These are phyloP conservation scores for Russula griseocarnosa DNA, from an alignment of 768 basidiomycete species.

Conservation along the genomic window DNA sequence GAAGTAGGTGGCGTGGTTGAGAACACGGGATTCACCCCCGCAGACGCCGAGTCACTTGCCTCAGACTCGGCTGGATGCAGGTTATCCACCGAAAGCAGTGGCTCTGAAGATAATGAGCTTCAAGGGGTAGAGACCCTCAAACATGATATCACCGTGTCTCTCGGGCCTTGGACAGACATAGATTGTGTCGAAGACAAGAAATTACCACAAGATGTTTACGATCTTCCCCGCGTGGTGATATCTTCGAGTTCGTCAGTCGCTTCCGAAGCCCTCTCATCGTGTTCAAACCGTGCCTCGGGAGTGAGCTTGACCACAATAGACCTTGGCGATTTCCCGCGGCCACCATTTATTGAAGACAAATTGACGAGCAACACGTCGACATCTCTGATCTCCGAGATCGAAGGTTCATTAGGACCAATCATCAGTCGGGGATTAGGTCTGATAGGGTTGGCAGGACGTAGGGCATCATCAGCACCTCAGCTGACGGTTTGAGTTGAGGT, in stretches of 20 bases:
- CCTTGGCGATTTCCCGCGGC: slow-evolving; percentile 22
- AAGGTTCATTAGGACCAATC: slow-evolving; percentile 12
- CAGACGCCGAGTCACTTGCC: slow-evolving; percentile 9
- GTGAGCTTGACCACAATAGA: slow-evolving; percentile 20
- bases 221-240: slow-evolving; percentile 21
- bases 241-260: slow-evolving; percentile 16
- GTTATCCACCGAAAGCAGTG: slow-evolving; percentile 11
- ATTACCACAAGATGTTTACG: slow-evolving; percentile 2
- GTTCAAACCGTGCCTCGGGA: slow-evolving; percentile 8
- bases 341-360: slow-evolving; percentile 13
- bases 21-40: background rate
- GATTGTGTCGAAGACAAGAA: slow-evolving; percentile 13
- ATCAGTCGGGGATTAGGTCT: background rate
- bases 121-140: slow-evolving; percentile 7
- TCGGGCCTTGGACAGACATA: slow-evolving; percentile 1
- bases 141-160: slow-evolving; percentile 14
- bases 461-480: slow-evolving; percentile 11
- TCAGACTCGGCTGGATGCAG: slow-evolving; percentile 12
- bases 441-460: slow-evolving; percentile 6
- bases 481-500: background rate
- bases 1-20: background rate
- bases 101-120: slow-evolving; percentile 18
- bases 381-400: slow-evolving; percentile 18
- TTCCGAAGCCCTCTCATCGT: slow-evolving; percentile 9
- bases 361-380: slow-evolving; percentile 1